Base-by-base conservation (phyloP, 2,329 filamentous ascomycete genomes). In the Fusarium siculi region DNA sequence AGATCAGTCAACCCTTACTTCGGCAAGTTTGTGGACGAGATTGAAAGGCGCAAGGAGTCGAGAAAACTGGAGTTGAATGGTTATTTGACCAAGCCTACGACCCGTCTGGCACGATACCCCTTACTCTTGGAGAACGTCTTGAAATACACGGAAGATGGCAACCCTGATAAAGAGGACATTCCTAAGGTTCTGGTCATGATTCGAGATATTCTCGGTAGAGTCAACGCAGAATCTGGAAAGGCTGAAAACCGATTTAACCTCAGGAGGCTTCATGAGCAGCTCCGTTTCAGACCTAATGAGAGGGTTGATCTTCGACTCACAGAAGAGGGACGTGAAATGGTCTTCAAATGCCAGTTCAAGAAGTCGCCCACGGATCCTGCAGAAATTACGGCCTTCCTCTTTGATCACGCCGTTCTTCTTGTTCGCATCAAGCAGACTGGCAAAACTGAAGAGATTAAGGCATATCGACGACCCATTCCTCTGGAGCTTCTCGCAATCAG, bases 211-310 rank as follows among this genome's bases (percentile, higher is more conserved):
- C 85, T 99, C 55, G 93, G 90, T 57, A 90, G 93, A 73, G 96
- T 99, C 79, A 99, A 99, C 79, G 89, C 93, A 19, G 96, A 98
- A 82, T 97, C 95, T 74, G 96, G 96, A 77, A 98, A 97, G 84
- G 95, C 96, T 2, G 96, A 99, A 83, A 99, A 99, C 80, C 93
- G 96, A 58, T 98, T 97, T 87, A 98, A 98, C 80, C 85, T 99
- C 64, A 93, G 96, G 81, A 93, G 95, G 75, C 88, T 99, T 37
- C 96, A 98, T 80, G 92, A 96, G 76, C 93, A 97, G 77, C 89
- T 99, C 73, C 94, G 96, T 72, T 99, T 97, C 87, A 90, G 93
- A 46, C 92, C 93, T 3, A 94, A 94, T 71, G 96, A 98, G 79
- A 93, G 92, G 79, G 95, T 98, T 53, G 96, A 99, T 80, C 85